Percentiles rank a stretch among this genome's conserved stretches.
Evolutionary conservation across 805 yeast species (phyloP).

Genomic region (Schizosaccharomyces lindneri): DNA sequence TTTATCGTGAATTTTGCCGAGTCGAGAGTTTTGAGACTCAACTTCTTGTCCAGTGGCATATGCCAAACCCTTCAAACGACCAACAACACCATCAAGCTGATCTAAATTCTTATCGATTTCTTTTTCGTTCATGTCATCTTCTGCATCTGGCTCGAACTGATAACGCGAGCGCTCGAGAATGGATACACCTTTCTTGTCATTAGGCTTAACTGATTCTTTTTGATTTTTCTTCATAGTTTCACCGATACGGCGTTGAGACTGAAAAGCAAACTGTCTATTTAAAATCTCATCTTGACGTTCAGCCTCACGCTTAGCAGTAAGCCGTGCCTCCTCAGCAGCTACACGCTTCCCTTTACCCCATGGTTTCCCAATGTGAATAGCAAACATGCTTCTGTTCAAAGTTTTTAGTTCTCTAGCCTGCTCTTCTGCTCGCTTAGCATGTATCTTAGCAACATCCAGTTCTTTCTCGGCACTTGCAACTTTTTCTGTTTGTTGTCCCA

Average conservation of each 20-base stretch:
- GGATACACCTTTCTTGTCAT: constrained; percentile 22
- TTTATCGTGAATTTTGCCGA: constrained; percentile 54
- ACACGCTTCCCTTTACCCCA: constrained; percentile 60
- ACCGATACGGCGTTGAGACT: constrained; percentile 44
- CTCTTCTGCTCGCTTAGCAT: constrained; percentile 57
- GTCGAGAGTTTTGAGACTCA: constrained; percentile 47
- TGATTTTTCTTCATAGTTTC: constrained; percentile 16
- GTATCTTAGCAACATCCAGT: constrained; percentile 53
- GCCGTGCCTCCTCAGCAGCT: constrained; percentile 44
- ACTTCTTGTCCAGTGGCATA: constrained; percentile 51
- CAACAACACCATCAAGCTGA: constrained; percentile 43
- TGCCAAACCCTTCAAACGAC: constrained; percentile 50
- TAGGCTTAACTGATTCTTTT: constrained; percentile 10
- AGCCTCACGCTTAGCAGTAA: constrained; percentile 34
- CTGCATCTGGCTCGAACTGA: constrained; percentile 72
- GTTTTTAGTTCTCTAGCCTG: constrained; percentile 59
- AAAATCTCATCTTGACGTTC: constrained; percentile 39
- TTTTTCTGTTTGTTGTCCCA: constrained; percentile 82
- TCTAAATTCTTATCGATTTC: constrained; percentile 68
- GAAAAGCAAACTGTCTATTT: constrained; percentile 32
- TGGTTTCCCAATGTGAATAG: constrained; percentile 63
- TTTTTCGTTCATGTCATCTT: constrained; percentile 78
- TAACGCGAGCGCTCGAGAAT: constrained; percentile 38
- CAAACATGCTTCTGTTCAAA: constrained; percentile 56
- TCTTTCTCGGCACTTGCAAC: constrained; percentile 58